Conservation (phyloP, 805 yeast genomes). For the Candida saitoana region DNA sequence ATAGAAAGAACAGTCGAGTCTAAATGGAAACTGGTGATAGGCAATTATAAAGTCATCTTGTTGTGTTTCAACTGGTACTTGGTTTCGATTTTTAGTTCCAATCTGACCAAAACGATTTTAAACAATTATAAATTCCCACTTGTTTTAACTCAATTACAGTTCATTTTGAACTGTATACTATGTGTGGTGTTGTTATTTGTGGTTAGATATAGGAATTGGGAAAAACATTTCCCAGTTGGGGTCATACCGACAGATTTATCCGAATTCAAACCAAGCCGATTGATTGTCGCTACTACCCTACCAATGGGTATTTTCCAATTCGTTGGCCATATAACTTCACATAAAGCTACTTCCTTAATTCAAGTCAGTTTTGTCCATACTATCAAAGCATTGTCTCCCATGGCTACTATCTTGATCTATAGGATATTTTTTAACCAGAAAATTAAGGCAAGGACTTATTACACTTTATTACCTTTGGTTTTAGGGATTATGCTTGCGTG, state of each 20-base stretch:
- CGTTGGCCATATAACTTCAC: slow-evolving; percentile 85
- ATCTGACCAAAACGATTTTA: slow-evolving; percentile 74
- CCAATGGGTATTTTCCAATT: slow-evolving; percentile 97
- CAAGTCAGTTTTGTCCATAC: slow-evolving; percentile 97
- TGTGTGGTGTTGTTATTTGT: slow-evolving; percentile 40
- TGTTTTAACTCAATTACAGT: slow-evolving; percentile 87
- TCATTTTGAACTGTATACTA: slow-evolving; percentile 62
- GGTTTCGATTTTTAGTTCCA: slow-evolving; percentile 74
- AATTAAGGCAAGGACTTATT: slow-evolving; percentile 64
- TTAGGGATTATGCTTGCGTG: slow-evolving; percentile 83
- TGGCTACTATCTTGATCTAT: slow-evolving; percentile 80
- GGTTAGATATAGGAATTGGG: slow-evolving; percentile 16
- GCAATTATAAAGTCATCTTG: slow-evolving; percentile 13
- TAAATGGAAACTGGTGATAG: not conserved
- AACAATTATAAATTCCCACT: slow-evolving; percentile 71
- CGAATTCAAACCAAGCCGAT: slow-evolving; percentile 43
- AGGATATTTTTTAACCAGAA: slow-evolving; percentile 52
- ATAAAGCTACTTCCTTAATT: slow-evolving; percentile 84
- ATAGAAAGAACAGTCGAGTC: slow-evolving; percentile 1
- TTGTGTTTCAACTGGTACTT: slow-evolving; percentile 79
- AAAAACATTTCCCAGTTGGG: slow-evolving; percentile 40
- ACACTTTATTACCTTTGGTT: slow-evolving; percentile 75
- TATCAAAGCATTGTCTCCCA: slow-evolving; percentile 85
- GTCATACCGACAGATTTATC: slow-evolving; percentile 40
- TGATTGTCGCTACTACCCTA: slow-evolving; percentile 60